Evolutionary conservation across 371 early-diverging fungal genomes (phyloP).

Genomic region (Zychaea mexicana): DNA sequence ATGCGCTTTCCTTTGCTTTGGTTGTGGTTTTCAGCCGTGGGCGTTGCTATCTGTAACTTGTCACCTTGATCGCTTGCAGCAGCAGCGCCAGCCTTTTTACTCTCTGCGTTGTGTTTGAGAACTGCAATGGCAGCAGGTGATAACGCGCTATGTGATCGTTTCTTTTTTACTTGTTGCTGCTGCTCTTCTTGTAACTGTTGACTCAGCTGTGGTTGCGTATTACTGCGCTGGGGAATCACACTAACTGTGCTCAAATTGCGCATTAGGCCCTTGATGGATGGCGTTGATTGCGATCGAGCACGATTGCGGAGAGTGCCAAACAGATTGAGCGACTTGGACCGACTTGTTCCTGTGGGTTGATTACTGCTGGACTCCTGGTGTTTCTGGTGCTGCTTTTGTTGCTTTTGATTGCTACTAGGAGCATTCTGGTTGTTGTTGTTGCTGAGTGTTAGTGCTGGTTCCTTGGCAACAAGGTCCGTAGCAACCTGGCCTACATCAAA

Average conservation of each 20-base stretch:
- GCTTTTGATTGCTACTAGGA: background rate
- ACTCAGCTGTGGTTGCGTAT: background rate
- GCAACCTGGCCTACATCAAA: conserved; percentile 1
- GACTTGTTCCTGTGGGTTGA: background rate
- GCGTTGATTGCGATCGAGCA: conserved; percentile 16
- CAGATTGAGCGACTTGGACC: conserved; percentile 13
- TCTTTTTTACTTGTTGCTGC: background rate
- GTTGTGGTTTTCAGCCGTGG: background rate
- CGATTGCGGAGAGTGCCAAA: conserved; percentile 23
- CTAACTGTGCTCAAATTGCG: conserved; percentile 10
- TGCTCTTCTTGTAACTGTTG: conserved; percentile 4
- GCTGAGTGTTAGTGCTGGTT: background rate
- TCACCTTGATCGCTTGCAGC: no score
- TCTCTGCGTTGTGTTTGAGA: conserved; percentile 16
- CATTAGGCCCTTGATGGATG: conserved; percentile 15
- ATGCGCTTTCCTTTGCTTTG: conserved; percentile 18
- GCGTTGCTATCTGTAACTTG: no score
- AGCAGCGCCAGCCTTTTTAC: no score
- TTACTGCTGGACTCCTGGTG: no score
- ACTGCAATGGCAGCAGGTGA: conserved; percentile 23
- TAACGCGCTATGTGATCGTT: conserved; percentile 3
- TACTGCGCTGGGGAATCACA: background rate
- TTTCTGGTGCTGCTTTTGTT: no score
- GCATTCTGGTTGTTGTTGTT: background rate
- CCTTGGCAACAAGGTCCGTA: background rate